phyloP scores from a whole-genome alignment of 345 rosid species.

The Ailanthus altissimus region DNA sequence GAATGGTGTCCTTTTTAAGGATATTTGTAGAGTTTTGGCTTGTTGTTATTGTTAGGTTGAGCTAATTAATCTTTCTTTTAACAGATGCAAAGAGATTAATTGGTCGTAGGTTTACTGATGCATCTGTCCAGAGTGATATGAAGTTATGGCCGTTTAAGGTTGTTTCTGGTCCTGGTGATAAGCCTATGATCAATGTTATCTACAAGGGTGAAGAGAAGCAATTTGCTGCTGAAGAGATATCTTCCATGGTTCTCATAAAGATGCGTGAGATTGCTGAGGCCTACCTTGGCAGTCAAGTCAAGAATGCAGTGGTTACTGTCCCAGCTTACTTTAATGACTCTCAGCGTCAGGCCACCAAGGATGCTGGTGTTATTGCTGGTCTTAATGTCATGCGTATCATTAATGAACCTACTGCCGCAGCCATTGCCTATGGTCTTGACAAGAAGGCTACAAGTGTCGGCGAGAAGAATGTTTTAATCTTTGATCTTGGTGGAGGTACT shows the following conservation, averaged over 20 bases:
- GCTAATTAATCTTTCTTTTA: neutral
- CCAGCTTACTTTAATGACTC: conserved; percentile 83
- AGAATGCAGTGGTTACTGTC: conserved; percentile 79
- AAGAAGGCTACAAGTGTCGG: conserved; percentile 76
- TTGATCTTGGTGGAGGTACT: conserved; percentile 83
- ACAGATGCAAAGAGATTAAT: conserved; percentile 78
- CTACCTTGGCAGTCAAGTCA: conserved; percentile 60
- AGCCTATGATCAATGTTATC: conserved; percentile 66
- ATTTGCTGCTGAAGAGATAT: conserved; percentile 72
- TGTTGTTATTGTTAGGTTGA: neutral
- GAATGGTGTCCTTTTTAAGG: no score
- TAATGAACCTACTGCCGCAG: conserved; percentile 80
- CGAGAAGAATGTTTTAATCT: conserved; percentile 74
- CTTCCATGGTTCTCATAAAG: conserved; percentile 78
- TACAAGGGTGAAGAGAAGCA: conserved; percentile 75
- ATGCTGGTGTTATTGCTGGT: conserved; percentile 81
- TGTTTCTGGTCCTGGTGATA: conserved; percentile 61
- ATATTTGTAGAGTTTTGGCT: neutral
- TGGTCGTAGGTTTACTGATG: conserved; percentile 66
- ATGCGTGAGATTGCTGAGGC: conserved; percentile 89
- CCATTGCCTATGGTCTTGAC: conserved; percentile 84
- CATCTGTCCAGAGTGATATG: conserved; percentile 68
- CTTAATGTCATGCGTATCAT: conserved; percentile 74
- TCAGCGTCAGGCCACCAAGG: conserved; percentile 81
- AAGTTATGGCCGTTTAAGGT: conserved; percentile 83